Base-by-base conservation (phyloP, 2,329 filamentous ascomycete species). In the Sordariomycetes sp. region DNA sequence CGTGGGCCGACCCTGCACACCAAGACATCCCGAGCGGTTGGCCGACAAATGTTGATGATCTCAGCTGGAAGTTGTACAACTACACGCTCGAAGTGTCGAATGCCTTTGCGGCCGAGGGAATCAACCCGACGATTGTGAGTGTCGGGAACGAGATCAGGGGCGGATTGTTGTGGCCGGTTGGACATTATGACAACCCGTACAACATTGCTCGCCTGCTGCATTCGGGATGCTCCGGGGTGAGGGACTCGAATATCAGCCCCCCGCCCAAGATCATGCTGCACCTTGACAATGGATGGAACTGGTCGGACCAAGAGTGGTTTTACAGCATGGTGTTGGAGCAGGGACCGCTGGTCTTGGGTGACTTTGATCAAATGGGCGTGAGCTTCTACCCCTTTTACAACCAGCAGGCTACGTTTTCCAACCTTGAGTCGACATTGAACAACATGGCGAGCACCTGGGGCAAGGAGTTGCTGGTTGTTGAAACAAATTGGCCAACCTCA, bases 351-450 rank as follows among this genome's bases (percentile, higher is more conserved):
- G 48, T 53, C 4, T 45, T 59, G 0, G 55, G 59, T 5, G 79
- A 83, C 42, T 84, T 78, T 39, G 81, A 86, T 51, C 68, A 80
- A 42, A 82, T 85, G 59, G 82, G 79, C 6, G 72, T 86, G 1
- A 79, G 73, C 0, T 86, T 78, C 57, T 86, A 86, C 47, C 82
- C 82, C 1, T 86, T 84, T 55, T 85, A 81, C 55, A 71, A 67
- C 48, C 50, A 61, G 1, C 59, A 49, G 2, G 80, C 80, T 1
- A 79, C 74, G 0, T 63, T 85, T 1, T 54, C 70, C 0, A 61
- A 64, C 8, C 63, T 86, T 21, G 63, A 70, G 46, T 60, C 59
- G 0, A 72, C 65, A 12, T 49, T 86, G 37, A 61, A 49, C 5
- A 76, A 75, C 37, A 69, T 86, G 63, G 70, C 70, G 10, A 64